Conservation (phyloP, 495 filamentous ascomycete genomes). For the Mycothermus thermophilus region DNA sequence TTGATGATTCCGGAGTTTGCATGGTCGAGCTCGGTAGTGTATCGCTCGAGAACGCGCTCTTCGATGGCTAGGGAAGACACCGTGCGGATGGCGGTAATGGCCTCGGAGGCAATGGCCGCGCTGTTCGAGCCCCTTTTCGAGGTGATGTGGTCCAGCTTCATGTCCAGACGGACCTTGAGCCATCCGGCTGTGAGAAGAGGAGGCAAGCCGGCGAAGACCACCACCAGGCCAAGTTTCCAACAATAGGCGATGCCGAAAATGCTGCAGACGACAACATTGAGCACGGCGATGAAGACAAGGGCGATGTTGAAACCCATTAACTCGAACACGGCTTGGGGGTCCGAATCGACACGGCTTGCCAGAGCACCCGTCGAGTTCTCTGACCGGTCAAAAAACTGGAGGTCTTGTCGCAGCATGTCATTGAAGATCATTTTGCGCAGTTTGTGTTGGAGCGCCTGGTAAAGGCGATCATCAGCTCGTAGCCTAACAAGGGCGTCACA, state of each 20-base stretch:
- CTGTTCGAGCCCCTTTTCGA: constrained; percentile 41
- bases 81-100: constrained; percentile 79
- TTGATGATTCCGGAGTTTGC: constrained; percentile 49
- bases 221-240: constrained; percentile 86
- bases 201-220: constrained; percentile 53
- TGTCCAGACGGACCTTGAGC: constrained; percentile 73
- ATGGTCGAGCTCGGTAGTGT: constrained; percentile 48
- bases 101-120: constrained; percentile 72
- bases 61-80: constrained; percentile 84
- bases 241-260: constrained; percentile 54
- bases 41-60: constrained; percentile 54
- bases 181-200: constrained; percentile 68
- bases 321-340: constrained; percentile 59
- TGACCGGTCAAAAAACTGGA: constrained; percentile 66
- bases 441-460: constrained; percentile 50
- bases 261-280: constrained; percentile 58
- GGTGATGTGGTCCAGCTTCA: constrained; percentile 45
- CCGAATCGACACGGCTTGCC: constrained; percentile 39
- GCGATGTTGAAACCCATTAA: constrained; percentile 77
- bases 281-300: constrained; percentile 61
- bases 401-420: constrained; percentile 80
- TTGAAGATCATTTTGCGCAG: constrained; percentile 63
- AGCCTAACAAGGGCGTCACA: too few relatives aligned
- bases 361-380: constrained; percentile 75
- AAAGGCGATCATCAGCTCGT: too few relatives aligned